Conservation (phyloP, 441 rosid genomes). For the Eutrema salsugineum region DNA sequence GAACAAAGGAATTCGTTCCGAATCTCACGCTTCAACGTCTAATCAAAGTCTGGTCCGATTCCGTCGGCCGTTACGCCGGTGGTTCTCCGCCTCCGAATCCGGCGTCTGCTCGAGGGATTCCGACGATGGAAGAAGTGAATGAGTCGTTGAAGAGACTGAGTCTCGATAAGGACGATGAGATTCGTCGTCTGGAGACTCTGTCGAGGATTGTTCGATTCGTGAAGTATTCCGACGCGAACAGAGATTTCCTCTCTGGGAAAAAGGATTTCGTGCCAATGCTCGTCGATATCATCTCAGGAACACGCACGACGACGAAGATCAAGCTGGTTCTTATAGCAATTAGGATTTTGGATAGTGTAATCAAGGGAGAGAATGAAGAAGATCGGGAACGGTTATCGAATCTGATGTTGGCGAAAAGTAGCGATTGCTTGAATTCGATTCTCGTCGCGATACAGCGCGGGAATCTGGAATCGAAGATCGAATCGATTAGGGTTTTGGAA, state of each 20-base stretch:
- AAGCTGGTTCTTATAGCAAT: slow-evolving; percentile 37
- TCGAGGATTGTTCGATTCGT: slow-evolving; percentile 44
- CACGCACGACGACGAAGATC: slow-evolving; percentile 15
- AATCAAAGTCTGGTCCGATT: slow-evolving; percentile 70
- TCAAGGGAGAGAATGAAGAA: slow-evolving; percentile 7
- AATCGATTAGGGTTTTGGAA: slow-evolving; percentile 50
- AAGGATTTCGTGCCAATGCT: slow-evolving; percentile 54
- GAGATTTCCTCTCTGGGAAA: slow-evolving; percentile 41
- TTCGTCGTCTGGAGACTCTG: slow-evolving; percentile 25
- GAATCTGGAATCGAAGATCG: slow-evolving; percentile 43
- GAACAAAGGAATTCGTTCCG: slow-evolving; percentile 60
- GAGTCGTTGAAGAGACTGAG: slow-evolving; percentile 27
- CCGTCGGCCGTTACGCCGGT: slow-evolving; percentile 30
- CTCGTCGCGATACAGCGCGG: slow-evolving; percentile 42
- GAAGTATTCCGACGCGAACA: slow-evolving; percentile 47
- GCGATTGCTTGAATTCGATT: slow-evolving; percentile 43
- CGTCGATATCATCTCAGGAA: slow-evolving; percentile 35
- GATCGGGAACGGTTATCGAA: slow-evolving; percentile 38
- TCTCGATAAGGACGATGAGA: slow-evolving; percentile 1
- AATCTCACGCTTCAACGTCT: slow-evolving; percentile 78
- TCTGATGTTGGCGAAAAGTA: slow-evolving; percentile 32
- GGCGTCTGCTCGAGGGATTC: background rate
- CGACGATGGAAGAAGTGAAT: slow-evolving; percentile 37
- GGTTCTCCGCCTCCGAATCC: slow-evolving; percentile 23
- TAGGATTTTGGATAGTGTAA: slow-evolving; percentile 37